Conservation (phyloP, 306 rosid species). For the Aeschynomene evenia region DNA sequence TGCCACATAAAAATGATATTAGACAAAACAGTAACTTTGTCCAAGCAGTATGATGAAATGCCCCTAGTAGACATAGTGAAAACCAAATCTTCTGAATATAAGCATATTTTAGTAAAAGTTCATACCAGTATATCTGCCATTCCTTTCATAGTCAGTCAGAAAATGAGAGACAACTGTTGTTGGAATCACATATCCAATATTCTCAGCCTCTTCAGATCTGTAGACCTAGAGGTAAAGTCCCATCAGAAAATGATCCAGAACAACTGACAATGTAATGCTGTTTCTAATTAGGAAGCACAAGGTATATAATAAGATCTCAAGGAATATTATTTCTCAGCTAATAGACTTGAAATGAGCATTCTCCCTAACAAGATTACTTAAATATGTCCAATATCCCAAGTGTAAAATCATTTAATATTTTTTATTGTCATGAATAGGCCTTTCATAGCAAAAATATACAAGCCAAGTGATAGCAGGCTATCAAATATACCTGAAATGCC, state of each 20-base stretch:
- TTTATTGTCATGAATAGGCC: background rate
- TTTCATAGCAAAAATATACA: constrained; percentile 1
- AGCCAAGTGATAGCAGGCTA: constrained; percentile 30
- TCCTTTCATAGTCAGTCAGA: constrained; percentile 81
- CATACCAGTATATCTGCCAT: constrained; percentile 92
- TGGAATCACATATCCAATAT: constrained; percentile 98
- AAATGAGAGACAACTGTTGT: constrained; percentile 95
- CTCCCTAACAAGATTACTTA: background rate
- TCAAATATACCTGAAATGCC: constrained; percentile 95
- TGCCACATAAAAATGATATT: constrained; percentile 16
- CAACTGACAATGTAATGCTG: background rate
- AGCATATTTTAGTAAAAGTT: constrained; percentile 28
- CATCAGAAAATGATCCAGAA: constrained; percentile 41
- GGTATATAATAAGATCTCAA: background rate
- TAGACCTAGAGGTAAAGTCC: constrained; percentile 77
- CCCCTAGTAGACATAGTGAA: constrained; percentile 20
- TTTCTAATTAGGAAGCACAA: constrained; percentile 22
- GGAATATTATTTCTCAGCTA: constrained; percentile 20
- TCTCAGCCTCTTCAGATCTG: constrained; percentile 98
- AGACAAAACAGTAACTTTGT: constrained; percentile 13
- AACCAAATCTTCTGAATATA: constrained; percentile 26
- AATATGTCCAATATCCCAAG: constrained; percentile 19
- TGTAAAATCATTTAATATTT: background rate
- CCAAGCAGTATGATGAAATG: constrained; percentile 10
- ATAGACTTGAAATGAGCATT: constrained; percentile 9